A percentile compares a stretch with the other conserved stretches of the same genome.
Evolutionary conservation across 2,329 filamentous ascomycete species (phyloP).

Genomic region (Ceratocystis smalleyi): DNA sequence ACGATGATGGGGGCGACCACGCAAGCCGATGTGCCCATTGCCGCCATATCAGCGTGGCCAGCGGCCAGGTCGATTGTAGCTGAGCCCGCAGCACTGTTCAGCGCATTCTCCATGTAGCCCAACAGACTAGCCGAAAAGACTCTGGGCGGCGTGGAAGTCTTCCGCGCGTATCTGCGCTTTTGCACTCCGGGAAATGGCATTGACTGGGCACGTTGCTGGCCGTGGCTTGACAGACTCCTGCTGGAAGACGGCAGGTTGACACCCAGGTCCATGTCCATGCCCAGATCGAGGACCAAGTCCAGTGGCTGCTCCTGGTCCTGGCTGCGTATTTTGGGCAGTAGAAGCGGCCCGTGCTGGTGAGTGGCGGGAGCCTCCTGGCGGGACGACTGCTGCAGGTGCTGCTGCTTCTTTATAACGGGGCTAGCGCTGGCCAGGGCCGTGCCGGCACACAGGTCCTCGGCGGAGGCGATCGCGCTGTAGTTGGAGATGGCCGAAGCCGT

Average conservation of each 20-base stretch:
- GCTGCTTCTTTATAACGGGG: slow-evolving; percentile 25
- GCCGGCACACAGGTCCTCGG: slow-evolving; percentile 50
- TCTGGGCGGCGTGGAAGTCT: not conserved
- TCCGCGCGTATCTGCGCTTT: slow-evolving; percentile 3
- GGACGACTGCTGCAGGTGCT: not conserved
- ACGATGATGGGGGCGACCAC: not conserved
- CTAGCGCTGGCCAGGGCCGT: slow-evolving; percentile 42
- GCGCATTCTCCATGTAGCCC: not conserved
- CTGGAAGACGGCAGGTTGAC: not conserved
- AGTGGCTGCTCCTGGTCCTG: slow-evolving; percentile 49
- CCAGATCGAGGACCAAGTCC: not conserved
- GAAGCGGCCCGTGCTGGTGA: slow-evolving; percentile 59
- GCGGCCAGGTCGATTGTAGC: not conserved
- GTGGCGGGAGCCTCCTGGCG: slow-evolving; percentile 51
- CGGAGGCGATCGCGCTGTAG: slow-evolving; percentile 46
- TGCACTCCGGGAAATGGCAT: slow-evolving; percentile 3
- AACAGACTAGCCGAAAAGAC: not conserved
- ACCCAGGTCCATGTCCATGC: not conserved
- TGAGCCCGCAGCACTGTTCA: not conserved
- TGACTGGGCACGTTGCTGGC: not conserved
- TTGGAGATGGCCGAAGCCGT: slow-evolving; percentile 44
- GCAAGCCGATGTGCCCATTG: not conserved
- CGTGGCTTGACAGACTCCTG: slow-evolving; percentile 32
- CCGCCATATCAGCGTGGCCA: not conserved
- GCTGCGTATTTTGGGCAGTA: slow-evolving; percentile 71